Base-by-base conservation (phyloP, 2,329 filamentous ascomycete genomes). In the Aureobasidium sp. region DNA sequence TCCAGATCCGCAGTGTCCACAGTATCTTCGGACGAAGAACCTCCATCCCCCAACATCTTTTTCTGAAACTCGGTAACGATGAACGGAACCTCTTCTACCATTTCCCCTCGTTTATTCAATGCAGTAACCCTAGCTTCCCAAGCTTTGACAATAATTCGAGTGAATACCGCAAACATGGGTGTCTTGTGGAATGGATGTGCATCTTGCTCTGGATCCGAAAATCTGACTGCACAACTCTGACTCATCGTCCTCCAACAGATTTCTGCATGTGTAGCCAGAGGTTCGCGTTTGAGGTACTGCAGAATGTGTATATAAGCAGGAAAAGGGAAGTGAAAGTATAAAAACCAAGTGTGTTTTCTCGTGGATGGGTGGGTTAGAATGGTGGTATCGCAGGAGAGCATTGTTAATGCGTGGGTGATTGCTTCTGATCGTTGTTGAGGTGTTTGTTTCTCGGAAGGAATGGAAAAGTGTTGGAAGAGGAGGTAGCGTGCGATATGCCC, bases 141-240 rank as follows among this genome's bases (percentile, higher is more conserved):
- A 0, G 88, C 88, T 71, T 88, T 90, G 66, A 91, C 76, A 47
- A 91, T 86, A 23, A 87, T 81, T 25, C 80, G 80, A 1, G 85
- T 85, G 67, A 91, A 88, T 0, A 79, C 69, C n/a, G 70, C 71
- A 54, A 74, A 75, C 2, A 62, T 51, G 4, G 59, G 59, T 20
- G 59, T 53, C 13, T 51, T 51, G 25, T 62, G 27, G 27, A 80
- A 71, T 8, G 72, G 69, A 56, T 72, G 71, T 1, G 71, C 67
- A 7, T 67, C 65, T 3, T 69, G 38, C 6, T 58, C 43, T 1
- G 23, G 27, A 29, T 65, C 25, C 3, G 66, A 43, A 42, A 78
- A 76, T 0, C 82, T 76, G 20, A 76, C 77, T 6, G 78, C 73
- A 62, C 77, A 84, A 64, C 85, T 85, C 5, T 81, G 76, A 68